A percentile compares a stretch with the other conserved stretches of the same genome.
Conservation (phyloP, 768 basidiomycete species). For the Phlegmacium glaucopus region DNA sequence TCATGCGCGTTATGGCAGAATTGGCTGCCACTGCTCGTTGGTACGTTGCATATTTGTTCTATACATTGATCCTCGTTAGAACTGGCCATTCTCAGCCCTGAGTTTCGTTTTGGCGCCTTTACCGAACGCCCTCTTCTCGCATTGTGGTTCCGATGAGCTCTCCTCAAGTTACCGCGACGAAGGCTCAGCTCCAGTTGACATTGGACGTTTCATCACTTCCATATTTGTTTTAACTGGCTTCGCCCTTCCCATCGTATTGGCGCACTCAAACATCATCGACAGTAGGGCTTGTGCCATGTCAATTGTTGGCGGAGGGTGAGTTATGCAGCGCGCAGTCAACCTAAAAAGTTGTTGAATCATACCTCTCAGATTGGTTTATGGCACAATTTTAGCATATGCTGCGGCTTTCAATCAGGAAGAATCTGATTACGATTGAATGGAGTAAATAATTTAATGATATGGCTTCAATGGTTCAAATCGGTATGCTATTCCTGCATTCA, state of each 20-base stretch:
- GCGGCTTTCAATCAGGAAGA: constrained; percentile 79
- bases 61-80: constrained; percentile 1
- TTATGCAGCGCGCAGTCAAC: constrained; percentile 13
- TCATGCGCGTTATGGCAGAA: constrained; percentile 95
- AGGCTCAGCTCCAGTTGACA: constrained; percentile 69
- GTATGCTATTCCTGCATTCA: not conserved
- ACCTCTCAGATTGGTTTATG: constrained; percentile 69
- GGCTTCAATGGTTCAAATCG: not conserved
- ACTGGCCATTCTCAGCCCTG: constrained; percentile 55
- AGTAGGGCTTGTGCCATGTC: constrained; percentile 90
- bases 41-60: constrained; percentile 44
- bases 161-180: constrained; percentile 60
- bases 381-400: constrained; percentile 86
- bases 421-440: constrained; percentile 72
- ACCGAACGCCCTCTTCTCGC: constrained; percentile 92
- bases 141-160: constrained; percentile 90
- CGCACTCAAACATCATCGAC: constrained; percentile 86
- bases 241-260: constrained; percentile 86
- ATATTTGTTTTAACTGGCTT: constrained; percentile 91
- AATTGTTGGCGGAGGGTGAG: constrained; percentile 87
- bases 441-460: constrained; percentile 6
- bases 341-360: constrained; percentile 2
- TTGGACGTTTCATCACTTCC: constrained; percentile 93
- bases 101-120: constrained; percentile 95
- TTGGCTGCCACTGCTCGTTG: constrained; percentile 96